Evolutionary conservation across 371 early-diverging fungal species (phyloP).

Genomic region (Mucor sp.): DNA sequence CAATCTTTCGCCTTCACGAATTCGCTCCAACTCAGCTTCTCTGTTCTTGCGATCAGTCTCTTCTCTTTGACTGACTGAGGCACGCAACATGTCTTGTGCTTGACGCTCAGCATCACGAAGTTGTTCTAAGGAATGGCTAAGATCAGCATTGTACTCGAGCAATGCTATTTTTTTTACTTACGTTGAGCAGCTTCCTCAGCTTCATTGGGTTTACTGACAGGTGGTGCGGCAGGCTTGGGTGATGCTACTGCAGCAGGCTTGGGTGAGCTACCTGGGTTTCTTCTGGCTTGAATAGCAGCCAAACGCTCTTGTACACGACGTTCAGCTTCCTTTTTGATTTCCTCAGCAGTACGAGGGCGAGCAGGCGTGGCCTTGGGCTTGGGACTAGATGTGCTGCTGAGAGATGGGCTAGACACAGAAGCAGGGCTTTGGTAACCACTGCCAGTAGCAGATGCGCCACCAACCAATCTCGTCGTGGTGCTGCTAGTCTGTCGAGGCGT

Average conservation of each 20-base stretch:
- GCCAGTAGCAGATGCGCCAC: not conserved
- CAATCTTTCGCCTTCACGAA: constrained; percentile 20
- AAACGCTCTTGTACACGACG: constrained; percentile 56
- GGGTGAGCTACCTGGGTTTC: constrained; percentile 24
- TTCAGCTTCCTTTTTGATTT: constrained; percentile 58
- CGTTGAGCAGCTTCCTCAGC: constrained; percentile 44
- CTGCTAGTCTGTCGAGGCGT: not conserved
- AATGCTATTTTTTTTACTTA: no score
- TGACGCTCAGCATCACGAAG: constrained; percentile 41
- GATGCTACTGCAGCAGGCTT: not conserved
- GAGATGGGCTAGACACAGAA: constrained; percentile 5
- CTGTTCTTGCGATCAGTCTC: constrained; percentile 24
- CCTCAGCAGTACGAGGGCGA: constrained; percentile 51
- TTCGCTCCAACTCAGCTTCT: constrained; percentile 17
- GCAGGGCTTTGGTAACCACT: constrained; percentile 20
- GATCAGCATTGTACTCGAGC: no score
- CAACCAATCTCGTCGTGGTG: not conserved
- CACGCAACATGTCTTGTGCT: constrained; percentile 38
- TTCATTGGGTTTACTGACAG: constrained; percentile 30
- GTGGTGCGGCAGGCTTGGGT: constrained; percentile 14
- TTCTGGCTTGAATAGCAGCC: constrained; percentile 45
- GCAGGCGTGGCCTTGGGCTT: constrained; percentile 24
- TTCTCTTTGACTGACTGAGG: constrained; percentile 26
- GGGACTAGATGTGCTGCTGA: constrained; percentile 16
- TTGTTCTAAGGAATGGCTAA: constrained; percentile 25